Conservation (phyloP, 257 asterid genomes). For the Nicotiana attenuata region DNA sequence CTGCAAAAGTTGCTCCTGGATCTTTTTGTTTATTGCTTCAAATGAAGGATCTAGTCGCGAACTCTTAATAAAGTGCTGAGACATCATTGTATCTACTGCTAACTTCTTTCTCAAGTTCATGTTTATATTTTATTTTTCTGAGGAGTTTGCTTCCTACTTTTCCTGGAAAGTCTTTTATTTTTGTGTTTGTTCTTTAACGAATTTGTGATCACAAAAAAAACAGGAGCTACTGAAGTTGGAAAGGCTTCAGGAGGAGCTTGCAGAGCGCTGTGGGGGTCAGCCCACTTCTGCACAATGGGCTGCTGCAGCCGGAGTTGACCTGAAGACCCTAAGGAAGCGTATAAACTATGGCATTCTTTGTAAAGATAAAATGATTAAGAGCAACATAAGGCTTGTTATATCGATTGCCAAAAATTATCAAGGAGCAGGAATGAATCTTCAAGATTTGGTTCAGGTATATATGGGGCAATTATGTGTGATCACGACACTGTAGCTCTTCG, state of each 20-base stretch:
- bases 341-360: conserved; percentile 59
- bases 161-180: neutral
- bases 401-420: conserved; percentile 88
- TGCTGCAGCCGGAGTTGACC: conserved; percentile 81
- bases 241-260: conserved; percentile 65
- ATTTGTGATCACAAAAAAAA: neutral
- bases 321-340: conserved; percentile 61
- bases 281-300: conserved; percentile 86
- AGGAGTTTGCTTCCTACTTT: neutral
- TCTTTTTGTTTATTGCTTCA: neutral
- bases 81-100: neutral
- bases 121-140: neutral
- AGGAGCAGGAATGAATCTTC: conserved; percentile 88
- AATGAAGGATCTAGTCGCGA: neutral
- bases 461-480: conserved; percentile 3
- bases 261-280: conserved; percentile 47
- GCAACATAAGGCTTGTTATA: conserved; percentile 89
- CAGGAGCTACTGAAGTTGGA: conserved; percentile 80
- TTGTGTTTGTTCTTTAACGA: conserved; percentile 11
- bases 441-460: conserved; percentile 90
- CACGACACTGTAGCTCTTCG: neutral
- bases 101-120: neutral
- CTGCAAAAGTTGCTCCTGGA: neutral
- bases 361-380: conserved; percentile 81
- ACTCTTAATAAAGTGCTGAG: neutral